Conservation (phyloP, 1,284 basidiomycete genomes). For the Apiotrichum montevideense region DNA sequence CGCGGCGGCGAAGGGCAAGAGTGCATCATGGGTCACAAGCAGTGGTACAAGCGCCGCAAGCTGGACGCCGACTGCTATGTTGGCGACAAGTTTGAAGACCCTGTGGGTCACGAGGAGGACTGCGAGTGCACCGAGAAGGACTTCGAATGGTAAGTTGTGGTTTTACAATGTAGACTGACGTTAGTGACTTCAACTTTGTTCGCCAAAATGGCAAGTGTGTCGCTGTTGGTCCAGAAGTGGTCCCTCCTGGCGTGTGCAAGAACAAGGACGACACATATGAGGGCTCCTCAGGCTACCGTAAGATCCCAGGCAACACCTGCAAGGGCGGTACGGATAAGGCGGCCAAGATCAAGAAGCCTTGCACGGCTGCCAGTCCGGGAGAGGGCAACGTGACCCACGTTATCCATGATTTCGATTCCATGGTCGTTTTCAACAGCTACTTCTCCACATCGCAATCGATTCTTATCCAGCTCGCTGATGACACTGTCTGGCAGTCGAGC, state of each 20-base stretch:
- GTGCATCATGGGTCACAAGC: conserved; percentile 96
- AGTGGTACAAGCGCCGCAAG: conserved; percentile 89
- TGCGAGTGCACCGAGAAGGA: conserved; percentile 82
- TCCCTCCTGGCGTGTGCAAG: conserved; percentile 71
- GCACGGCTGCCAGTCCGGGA: conserved; percentile 57
- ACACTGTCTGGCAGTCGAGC: conserved; percentile 81
- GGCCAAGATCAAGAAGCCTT: conserved; percentile 62
- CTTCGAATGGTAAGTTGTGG: conserved; percentile 72
- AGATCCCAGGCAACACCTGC: conserved; percentile 91
- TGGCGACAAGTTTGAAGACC: conserved; percentile 84
- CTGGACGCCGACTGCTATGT: conserved; percentile 80
- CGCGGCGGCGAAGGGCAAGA: conserved; percentile 58
- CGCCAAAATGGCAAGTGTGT: conserved; percentile 67
- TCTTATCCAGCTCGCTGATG: conserved; percentile 70
- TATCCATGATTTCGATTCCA: conserved; percentile 62
- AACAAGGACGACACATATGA: conserved; percentile 61
- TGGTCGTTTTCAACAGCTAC: conserved; percentile 73
- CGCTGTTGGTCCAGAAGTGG: conserved; percentile 73
- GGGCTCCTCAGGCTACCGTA: conserved; percentile 86
- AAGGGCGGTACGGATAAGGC: conserved; percentile 54
- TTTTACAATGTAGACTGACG: conserved; percentile 3
- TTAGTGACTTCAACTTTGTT: conserved; percentile 43
- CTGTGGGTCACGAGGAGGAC: conserved; percentile 70
- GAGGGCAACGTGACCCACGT: conserved; percentile 55
- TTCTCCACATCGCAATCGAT: conserved; percentile 59